phyloP scores from a whole-genome alignment of 2,329 filamentous ascomycete species.

The Aspergillus ochraceoroseus region DNA sequence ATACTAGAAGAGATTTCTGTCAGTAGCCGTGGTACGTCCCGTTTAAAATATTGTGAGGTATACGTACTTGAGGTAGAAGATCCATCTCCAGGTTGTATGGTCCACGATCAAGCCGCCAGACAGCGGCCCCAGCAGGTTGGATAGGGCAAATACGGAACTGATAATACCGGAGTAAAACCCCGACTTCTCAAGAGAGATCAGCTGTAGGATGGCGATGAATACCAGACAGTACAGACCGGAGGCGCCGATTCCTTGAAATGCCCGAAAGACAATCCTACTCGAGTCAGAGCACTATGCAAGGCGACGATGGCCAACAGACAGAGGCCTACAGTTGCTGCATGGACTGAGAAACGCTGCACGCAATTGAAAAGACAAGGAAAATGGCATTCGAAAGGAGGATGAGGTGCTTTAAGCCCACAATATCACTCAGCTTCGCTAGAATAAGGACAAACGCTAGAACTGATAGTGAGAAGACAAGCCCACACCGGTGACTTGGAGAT shows the following conservation, averaged over 20 bases:
- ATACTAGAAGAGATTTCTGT: constrained; percentile 7
- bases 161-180: constrained; percentile 54
- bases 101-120: constrained; percentile 55
- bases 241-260: constrained; percentile 47
- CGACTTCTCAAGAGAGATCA: constrained; percentile 49
- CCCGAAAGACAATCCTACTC: constrained; percentile 49
- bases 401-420: constrained; percentile 49
- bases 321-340: constrained; percentile 33
- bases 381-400: constrained; percentile 46
- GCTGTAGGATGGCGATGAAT: constrained; percentile 54
- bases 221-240: constrained; percentile 59
- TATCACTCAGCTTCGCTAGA: constrained; percentile 57
- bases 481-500: too few species aligned
- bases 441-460: constrained; percentile 52
- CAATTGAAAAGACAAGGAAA: constrained; percentile 43
- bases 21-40: not conserved
- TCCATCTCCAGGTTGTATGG: constrained; percentile 54
- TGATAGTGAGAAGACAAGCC: not conserved
- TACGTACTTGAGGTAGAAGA: constrained; percentile 59
- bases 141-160: constrained; percentile 51
- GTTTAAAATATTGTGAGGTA: not conserved
- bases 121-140: constrained; percentile 52
- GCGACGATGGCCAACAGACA: not conserved
- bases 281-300: not conserved
- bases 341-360: constrained; percentile 38